These are phyloP conservation scores for Psilocybe sp. DNA, from an alignment of 768 basidiomycete species.

Conservation along the genomic window DNA sequence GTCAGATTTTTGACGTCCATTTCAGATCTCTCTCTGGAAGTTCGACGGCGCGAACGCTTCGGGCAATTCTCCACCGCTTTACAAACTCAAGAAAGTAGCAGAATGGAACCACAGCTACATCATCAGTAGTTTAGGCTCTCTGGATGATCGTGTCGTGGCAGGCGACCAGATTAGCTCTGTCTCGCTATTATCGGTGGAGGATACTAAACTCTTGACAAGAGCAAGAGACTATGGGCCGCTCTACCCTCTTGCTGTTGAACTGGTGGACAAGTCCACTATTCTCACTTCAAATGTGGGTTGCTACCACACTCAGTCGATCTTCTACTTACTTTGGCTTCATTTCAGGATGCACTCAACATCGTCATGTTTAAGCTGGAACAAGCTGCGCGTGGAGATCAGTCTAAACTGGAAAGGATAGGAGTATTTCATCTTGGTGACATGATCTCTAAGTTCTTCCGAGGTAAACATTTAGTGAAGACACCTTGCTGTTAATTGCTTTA, in stretches of 20 bases:
- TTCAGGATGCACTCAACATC: constrained; percentile 64
- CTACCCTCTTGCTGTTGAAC: constrained; percentile 69
- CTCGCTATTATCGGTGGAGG: constrained; percentile 56
- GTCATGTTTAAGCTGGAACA: constrained; percentile 55
- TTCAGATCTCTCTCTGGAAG: constrained; percentile 46
- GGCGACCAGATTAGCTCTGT: constrained; percentile 83
- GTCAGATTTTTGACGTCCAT: background rate
- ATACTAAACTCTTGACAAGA: constrained; percentile 44
- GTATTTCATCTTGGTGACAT: constrained; percentile 74
- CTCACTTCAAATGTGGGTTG: constrained; percentile 71
- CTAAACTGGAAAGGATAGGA: constrained; percentile 59
- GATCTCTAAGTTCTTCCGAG: constrained; percentile 71
- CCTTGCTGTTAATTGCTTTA: background rate
- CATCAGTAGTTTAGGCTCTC: constrained; percentile 62
- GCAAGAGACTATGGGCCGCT: constrained; percentile 76
- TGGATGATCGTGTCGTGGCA: constrained; percentile 54
- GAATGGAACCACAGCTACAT: constrained; percentile 85
- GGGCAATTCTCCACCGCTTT: constrained; percentile 27
- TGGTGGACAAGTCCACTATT: constrained; percentile 49
- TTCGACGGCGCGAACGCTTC: constrained; percentile 28
- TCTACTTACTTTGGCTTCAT: background rate
- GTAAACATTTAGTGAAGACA: constrained; percentile 32
- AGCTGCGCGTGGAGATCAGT: constrained; percentile 33
- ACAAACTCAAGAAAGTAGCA: constrained; percentile 39
- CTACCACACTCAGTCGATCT: background rate